phyloP scores from a whole-genome alignment of 768 basidiomycete genomes.

The Cubamyces lactineus region DNA sequence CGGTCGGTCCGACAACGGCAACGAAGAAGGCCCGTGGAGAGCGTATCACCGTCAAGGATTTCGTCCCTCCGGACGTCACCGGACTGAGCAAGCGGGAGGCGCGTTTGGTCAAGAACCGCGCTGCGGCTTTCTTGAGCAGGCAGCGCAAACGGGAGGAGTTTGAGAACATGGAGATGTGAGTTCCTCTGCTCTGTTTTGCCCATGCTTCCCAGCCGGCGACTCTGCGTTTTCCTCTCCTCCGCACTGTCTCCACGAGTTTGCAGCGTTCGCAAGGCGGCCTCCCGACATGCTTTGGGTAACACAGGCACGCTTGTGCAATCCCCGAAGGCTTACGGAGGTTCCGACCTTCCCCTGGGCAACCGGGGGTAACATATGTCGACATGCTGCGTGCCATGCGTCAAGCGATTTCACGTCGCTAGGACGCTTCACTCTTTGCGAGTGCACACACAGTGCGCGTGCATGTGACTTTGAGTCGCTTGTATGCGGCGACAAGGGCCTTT shows the following conservation, averaged over 20 bases:
- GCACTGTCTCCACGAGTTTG: background rate
- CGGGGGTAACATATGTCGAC: too few relatives aligned
- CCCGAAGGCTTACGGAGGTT: background rate
- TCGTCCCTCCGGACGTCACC: conserved; percentile 85
- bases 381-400: background rate
- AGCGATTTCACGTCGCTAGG: background rate
- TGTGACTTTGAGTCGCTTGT: background rate
- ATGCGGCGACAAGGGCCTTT: too few relatives aligned
- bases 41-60: conserved; percentile 72
- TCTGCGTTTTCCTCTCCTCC: background rate
- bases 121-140: conserved; percentile 88
- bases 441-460: background rate
- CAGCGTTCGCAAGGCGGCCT: background rate
- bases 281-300: background rate
- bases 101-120: conserved; percentile 88
- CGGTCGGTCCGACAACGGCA: conserved; percentile 26
- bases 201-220: background rate
- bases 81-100: conserved; percentile 91
- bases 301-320: background rate
- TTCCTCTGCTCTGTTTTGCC: conserved; percentile 32
- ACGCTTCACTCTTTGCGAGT: background rate
- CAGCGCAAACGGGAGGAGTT: conserved; percentile 93
- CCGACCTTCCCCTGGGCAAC: too few relatives aligned
- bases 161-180: conserved; percentile 88
- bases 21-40: conserved; percentile 55